These are phyloP conservation scores for Clarireedia homoeocarpa DNA, from an alignment of 2,329 filamentous ascomycete genomes.

Conservation along the genomic window DNA sequence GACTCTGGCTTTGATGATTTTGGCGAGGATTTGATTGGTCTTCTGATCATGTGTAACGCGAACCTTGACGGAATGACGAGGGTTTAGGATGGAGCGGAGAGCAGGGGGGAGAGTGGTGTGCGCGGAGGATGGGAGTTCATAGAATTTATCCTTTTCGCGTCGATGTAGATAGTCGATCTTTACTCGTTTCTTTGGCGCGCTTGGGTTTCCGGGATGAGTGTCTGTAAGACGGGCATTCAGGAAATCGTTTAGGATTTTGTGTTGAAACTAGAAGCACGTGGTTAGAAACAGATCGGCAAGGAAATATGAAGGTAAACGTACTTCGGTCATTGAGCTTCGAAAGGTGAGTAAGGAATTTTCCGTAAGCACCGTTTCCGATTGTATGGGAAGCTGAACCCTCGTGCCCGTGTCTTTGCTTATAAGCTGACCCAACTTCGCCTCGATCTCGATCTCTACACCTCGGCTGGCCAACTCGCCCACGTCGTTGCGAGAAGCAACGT, in stretches of 20 bases:
- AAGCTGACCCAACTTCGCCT: conserved; percentile 84
- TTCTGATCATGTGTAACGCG: conserved; percentile 73
- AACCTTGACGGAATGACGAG: conserved; percentile 51
- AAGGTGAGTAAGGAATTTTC: conserved; percentile 59
- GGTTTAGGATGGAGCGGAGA: conserved; percentile 52
- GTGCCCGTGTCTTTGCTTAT: conserved; percentile 65
- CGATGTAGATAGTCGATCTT: conserved; percentile 75
- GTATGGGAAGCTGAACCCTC: conserved; percentile 58
- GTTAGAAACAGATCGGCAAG: conserved; percentile 12
- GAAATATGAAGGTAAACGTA: conserved; percentile 36
- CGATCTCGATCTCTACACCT: conserved; percentile 78
- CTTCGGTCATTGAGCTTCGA: conserved; percentile 83
- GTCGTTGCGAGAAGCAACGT: conserved; percentile 61
- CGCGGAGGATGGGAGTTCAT: conserved; percentile 57
- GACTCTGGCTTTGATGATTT: conserved; percentile 87
- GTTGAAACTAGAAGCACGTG: conserved; percentile 52
- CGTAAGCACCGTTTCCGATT: conserved; percentile 62
- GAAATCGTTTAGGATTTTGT: conserved; percentile 75
- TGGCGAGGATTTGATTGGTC: conserved; percentile 60
- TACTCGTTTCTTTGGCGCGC: conserved; percentile 38
- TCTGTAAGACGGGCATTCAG: conserved; percentile 63
- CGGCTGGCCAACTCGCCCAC: conserved; percentile 53
- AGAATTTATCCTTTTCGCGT: conserved; percentile 77
- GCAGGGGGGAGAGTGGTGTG: conserved; percentile 55
- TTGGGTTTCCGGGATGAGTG: conserved; percentile 46